phyloP scores from a whole-genome alignment of 192 early-diverging fungal species.

The Coemansia sp. region DNA sequence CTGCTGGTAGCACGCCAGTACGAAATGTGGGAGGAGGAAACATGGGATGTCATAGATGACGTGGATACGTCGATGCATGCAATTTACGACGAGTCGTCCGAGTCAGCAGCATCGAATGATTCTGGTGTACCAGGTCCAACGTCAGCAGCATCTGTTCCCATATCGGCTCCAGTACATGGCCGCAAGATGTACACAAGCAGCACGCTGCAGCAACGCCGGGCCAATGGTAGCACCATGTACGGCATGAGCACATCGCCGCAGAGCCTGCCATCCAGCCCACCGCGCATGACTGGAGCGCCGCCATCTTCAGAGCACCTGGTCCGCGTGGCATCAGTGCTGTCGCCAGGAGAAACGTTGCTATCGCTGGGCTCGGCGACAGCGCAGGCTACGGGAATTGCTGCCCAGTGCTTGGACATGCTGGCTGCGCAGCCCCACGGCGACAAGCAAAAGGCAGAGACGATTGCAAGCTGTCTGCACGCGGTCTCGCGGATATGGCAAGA shows the following conservation, averaged over 20 bases:
- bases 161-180: conserved; percentile 4
- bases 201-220: conserved; percentile 31
- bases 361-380: conserved; percentile 38
- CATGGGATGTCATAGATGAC: conserved; percentile 33
- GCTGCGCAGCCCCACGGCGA: not conserved
- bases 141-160: conserved; percentile 1
- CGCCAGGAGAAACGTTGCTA: conserved; percentile 18
- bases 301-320: not conserved
- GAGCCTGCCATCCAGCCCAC: conserved; percentile 25
- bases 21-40: conserved; percentile 45
- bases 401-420: conserved; percentile 42
- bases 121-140: not conserved
- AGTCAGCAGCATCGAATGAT: not conserved
- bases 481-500: conserved; percentile 46
- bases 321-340: conserved; percentile 1
- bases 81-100: not conserved
- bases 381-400: conserved; percentile 35
- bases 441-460: no score
- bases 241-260: conserved; percentile 16
- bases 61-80: not conserved
- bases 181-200: conserved; percentile 35
- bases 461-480: conserved; percentile 11
- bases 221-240: conserved; percentile 7
- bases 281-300: conserved; percentile 1
- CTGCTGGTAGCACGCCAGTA: conserved; percentile 61